Percentiles rank a stretch among this genome's conserved stretches.
These are phyloP conservation scores for Mortierella sp. DNA, from an alignment of 371 early-diverging fungal species.

Conservation along the genomic window DNA sequence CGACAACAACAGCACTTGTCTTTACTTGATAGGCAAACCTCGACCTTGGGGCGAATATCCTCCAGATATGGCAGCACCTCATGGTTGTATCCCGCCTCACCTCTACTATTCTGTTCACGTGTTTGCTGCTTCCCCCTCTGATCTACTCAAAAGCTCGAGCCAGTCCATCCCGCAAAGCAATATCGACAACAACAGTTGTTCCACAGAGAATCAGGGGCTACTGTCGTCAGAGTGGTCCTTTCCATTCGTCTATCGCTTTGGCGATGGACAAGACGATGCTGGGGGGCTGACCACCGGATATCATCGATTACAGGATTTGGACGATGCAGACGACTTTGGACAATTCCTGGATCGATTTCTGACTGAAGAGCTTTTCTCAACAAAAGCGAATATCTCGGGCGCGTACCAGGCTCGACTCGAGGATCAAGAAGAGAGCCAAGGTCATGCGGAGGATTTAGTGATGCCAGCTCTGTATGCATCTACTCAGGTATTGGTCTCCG, in stretches of 20 bases:
- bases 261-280: slow-evolving; percentile 39
- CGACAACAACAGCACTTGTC: too few species aligned
- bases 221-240: slow-evolving; percentile 10
- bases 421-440: not conserved
- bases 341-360: slow-evolving; percentile 4
- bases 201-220: not conserved
- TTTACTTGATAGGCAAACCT: slow-evolving; percentile 21
- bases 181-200: not conserved
- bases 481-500: slow-evolving; percentile 33
- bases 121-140: not conserved
- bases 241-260: slow-evolving; percentile 36
- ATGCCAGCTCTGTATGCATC: slow-evolving; percentile 20
- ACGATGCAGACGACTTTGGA: slow-evolving; percentile 39
- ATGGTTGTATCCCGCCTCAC: slow-evolving; percentile 45
- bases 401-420: not conserved
- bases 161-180: not conserved
- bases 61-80: slow-evolving; percentile 23
- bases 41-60: slow-evolving; percentile 36
- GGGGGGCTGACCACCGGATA: slow-evolving; percentile 42
- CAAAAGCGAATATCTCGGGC: too few species aligned
- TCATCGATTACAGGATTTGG: slow-evolving; percentile 20
- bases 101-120: slow-evolving; percentile 28
- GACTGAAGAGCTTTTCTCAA: not conserved
- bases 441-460: not conserved
- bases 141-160: not conserved